These are phyloP conservation scores for Polyplosphaeria fusca DNA, from an alignment of 495 filamentous ascomycete genomes.

Conservation along the genomic window DNA sequence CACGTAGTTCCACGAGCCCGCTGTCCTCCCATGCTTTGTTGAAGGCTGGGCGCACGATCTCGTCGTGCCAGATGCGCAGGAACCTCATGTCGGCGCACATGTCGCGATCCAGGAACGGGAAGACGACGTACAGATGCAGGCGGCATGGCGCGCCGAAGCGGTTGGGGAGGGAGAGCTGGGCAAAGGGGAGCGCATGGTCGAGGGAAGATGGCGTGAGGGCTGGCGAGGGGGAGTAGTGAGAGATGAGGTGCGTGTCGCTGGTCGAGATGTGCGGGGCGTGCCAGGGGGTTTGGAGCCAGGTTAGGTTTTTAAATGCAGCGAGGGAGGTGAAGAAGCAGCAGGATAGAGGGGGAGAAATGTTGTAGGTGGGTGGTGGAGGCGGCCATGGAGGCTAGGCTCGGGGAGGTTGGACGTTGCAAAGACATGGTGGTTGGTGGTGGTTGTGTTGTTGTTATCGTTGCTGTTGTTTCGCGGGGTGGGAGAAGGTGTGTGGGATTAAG, in stretches of 20 bases:
- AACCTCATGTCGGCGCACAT: background rate
- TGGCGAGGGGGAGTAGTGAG: background rate
- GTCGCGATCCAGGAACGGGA: background rate
- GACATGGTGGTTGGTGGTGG: no score
- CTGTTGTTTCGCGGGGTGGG: no score
- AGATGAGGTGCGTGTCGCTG: background rate
- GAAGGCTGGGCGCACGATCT: constrained; percentile 6
- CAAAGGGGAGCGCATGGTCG: constrained; percentile 2
- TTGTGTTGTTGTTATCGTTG: no score
- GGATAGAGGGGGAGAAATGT: no score
- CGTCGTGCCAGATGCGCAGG: constrained; percentile 12
- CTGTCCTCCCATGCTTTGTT: constrained; percentile 9
- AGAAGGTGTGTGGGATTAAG: no score
- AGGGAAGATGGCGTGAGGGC: background rate
- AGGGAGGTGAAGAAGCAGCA: background rate
- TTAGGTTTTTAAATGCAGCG: constrained; percentile 2
- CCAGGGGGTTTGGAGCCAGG: constrained; percentile 19
- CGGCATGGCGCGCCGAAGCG: background rate
- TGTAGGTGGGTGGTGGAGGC: no score
- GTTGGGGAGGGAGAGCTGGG: background rate
- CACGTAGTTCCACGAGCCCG: background rate
- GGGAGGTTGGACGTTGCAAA: no score
- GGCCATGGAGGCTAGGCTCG: no score
- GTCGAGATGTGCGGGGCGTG: background rate
- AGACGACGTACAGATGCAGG: constrained; percentile 2